Percentiles rank a stretch among this genome's conserved stretches.
phyloP scores from a whole-genome alignment of 2,329 filamentous ascomycete species.

The Arthrobotrys pseudoclavata region DNA sequence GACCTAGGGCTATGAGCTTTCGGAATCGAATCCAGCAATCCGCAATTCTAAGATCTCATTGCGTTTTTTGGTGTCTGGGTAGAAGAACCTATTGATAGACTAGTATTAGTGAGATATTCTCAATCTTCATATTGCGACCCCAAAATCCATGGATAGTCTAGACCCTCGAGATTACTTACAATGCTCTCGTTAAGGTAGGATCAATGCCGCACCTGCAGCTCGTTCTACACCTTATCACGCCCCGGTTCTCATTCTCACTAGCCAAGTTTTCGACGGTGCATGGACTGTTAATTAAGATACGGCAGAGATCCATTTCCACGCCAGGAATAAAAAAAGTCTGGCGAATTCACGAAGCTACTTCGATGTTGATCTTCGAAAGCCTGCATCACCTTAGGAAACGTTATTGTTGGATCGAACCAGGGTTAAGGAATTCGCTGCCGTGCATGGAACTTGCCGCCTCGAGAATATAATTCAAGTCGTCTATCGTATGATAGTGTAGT shows the following conservation, averaged over 20 bases:
- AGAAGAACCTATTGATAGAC: no score
- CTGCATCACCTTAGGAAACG: conserved; percentile 18
- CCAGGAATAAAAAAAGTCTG: conserved; percentile 31
- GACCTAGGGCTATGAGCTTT: no score
- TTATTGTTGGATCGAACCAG: conserved; percentile 30
- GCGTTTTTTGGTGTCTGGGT: no score
- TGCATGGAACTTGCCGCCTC: conserved; percentile 63
- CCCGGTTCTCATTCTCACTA: conserved; percentile 1
- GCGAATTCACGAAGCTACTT: conserved; percentile 17
- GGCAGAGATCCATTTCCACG: conserved; percentile 29
- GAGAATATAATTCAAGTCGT: conserved; percentile 59
- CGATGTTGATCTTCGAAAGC: conserved; percentile 36
- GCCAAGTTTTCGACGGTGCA: conserved; percentile 24
- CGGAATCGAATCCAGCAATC: no score
- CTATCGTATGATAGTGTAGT: conserved; percentile 24
- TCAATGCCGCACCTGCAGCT: conserved; percentile 13
- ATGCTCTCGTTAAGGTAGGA: no score
- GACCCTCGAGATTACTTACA: no score
- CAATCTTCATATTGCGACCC: no score
- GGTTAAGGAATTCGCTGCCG: conserved; percentile 64
- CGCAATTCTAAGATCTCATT: no score
- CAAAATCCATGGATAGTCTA: no score
- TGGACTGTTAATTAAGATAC: conserved; percentile 32
- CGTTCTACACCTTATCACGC: conserved; percentile 23
- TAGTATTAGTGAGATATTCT: no score